Base-by-base conservation (phyloP, 768 basidiomycete species). In the Filobasidium wieringae region DNA sequence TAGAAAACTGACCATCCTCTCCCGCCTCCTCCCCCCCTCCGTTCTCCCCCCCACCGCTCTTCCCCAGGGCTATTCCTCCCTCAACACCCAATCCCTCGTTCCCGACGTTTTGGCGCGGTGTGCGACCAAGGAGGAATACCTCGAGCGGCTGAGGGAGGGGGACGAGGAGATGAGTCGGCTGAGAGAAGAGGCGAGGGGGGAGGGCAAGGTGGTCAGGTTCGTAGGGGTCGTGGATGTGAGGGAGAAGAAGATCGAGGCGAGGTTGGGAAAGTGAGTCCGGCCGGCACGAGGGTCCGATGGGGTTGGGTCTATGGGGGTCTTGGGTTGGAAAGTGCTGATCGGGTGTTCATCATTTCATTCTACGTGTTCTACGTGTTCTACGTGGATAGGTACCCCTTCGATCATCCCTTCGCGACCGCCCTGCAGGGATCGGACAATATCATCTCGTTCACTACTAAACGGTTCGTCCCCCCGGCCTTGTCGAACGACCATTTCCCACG, bases 391-490 rank as follows among this genome's bases (percentile, higher is more conserved):
- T 99, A 97, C 72, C 82, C 90, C 4, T 79, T 77, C 26, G 81
- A 83, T 15, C 95, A 99, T 72, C 86, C 95, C 1, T 97, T 99
- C 68, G 92, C 92, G 3, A 93, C 93, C 0, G 87, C 92, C 1
- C 81, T 99, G 14, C 87, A 89, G 22, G 95, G 93, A 0, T 90
- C 90, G 22, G 95, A 99, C 74, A 97, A 97, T 72, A 96, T 99
- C 70, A 82, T 99, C 71, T 87, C 95, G 79, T 96, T 97, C 81
- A 86, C 89, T 70, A 96, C 93, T 0, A 84, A 87, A 68, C 79
- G 95, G 68, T 70, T 12, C 50, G 64, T 55, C 36, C 6, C 26
- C 7, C 9, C 36, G 22, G 43, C 14, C 4, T 22, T 11, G n/a
- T 24, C 5, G 26, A 6, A 8, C 30, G 26, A 22, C 17, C 26